Evolutionary conservation across 2,329 filamentous ascomycete genomes (phyloP), one percentile per base, ranked within the genome.

Genomic region (Penicillium sp.): DNA sequence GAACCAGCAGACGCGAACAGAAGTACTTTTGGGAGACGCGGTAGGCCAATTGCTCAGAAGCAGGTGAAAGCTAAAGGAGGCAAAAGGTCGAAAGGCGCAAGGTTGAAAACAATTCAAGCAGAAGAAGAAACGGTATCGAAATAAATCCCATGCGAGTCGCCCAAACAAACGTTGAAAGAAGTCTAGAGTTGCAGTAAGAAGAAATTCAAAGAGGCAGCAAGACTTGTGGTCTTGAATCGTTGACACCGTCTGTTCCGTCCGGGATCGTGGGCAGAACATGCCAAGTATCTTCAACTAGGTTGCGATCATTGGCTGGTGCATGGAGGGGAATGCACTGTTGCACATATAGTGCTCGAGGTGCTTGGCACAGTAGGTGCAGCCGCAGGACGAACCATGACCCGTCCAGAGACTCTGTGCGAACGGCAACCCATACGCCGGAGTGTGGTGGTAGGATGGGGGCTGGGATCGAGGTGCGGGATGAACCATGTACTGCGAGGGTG

Each of bases 321-420:
- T 66, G 21, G 64, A 49, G 37, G 65, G 66, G 53, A 73, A 75
- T 41, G 69, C 69, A 42, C 63, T 67, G 44, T 69, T 61, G 46
- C 64, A 64, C 66, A 77, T 72, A 57, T 77, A 77, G 54, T 73
- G 69, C 51, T 78, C 75, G 48, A 75, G 69, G 44, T 72, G 70
- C 52, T 76, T 74, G 42, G 69, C 67, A 62, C 75, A 77, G 49
- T 73, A 72, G 44, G 65, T 57, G 56, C 75, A 77, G 40, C 66
- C 65, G 57, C 75, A 79, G 31, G 72, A 72, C 3, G 68, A 67
- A 26, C 70, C 69, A 55, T 75, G 71, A 13, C 69, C 68, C 48
- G 69, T 72, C 75, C 74, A 77, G 17, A 70, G 69, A 53, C 66
- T 73, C 35, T 70, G 68, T n/a, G 65, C 65, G 49, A 75, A 74